These are phyloP conservation scores for Lasiodiplodia theobromae DNA, from an alignment of 2,329 filamentous ascomycete genomes.

Conservation along the genomic window DNA sequence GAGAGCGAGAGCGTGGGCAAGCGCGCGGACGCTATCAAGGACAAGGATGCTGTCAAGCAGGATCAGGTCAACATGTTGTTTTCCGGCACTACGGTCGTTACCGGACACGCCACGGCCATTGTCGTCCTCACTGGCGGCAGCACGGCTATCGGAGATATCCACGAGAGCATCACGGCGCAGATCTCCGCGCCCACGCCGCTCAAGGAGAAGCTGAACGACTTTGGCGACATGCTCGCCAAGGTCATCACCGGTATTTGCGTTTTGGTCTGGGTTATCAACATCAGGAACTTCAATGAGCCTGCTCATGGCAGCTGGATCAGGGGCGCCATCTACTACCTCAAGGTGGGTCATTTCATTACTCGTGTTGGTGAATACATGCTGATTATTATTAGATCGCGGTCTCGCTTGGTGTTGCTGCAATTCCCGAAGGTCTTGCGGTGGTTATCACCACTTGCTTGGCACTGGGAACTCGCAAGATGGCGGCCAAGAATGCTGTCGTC, in stretches of 20 bases:
- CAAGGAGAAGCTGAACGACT: conserved; percentile 99
- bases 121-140: conserved; percentile 88
- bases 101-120: conserved; percentile 87
- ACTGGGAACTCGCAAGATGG: conserved; percentile 97
- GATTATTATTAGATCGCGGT: conserved; percentile 75
- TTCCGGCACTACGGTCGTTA: conserved; percentile 96
- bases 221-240: conserved; percentile 94
- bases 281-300: conserved; percentile 94
- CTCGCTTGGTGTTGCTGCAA: conserved; percentile 95
- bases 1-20: conserved; percentile 98
- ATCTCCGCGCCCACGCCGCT: conserved; percentile 96
- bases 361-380: not conserved
- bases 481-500: conserved; percentile 96
- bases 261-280: conserved; percentile 97
- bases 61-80: conserved; percentile 98
- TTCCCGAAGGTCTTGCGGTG: conserved; percentile 95
- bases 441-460: conserved; percentile 99
- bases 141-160: conserved; percentile 97
- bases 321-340: conserved; percentile 98
- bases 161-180: conserved; percentile 97
- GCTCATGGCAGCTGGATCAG: conserved; percentile 93
- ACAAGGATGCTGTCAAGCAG: conserved; percentile 89
- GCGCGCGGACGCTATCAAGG: conserved; percentile 72
- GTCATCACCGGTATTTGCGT: conserved; percentile 98
- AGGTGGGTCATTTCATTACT: conserved; percentile 50